A percentile compares a stretch with the other conserved stretches of the same genome.
Evolutionary conservation across 306 rosid genomes (phyloP).

Genomic region (Aeschynomene evenia): DNA sequence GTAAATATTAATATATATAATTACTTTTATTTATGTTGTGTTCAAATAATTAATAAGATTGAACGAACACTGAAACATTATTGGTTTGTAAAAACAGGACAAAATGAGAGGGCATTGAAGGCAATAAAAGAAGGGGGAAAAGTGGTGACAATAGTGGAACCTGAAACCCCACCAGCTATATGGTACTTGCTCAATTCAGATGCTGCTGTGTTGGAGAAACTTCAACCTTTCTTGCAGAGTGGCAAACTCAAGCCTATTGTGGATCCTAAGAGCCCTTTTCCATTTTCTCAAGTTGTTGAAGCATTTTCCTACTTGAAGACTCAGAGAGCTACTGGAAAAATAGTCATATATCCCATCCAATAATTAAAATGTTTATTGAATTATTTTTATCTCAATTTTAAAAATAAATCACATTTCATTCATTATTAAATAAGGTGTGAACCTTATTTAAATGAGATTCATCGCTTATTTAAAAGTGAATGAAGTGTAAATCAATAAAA

Average conservation of each 20-base stretch:
- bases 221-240: slow-evolving; percentile 49
- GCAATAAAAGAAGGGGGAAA: slow-evolving; percentile 53
- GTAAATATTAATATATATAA: no score
- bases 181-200: slow-evolving; percentile 32
- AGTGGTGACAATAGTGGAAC: slow-evolving; percentile 35
- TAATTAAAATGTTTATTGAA: no score
- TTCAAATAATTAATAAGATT: no score
- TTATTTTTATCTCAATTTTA: no score
- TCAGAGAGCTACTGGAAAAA: slow-evolving; percentile 51
- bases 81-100: slow-evolving; percentile 26
- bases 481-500: no score
- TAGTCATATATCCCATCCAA: slow-evolving; percentile 54
- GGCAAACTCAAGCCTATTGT: slow-evolving; percentile 61
- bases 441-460: no score
- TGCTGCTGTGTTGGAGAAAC: slow-evolving; percentile 45
- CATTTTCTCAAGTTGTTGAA: slow-evolving; percentile 47
- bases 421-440: no score
- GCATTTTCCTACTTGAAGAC: slow-evolving; percentile 57
- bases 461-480: no score
- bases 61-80: neutral
- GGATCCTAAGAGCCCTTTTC: slow-evolving; percentile 57
- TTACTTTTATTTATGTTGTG: no score
- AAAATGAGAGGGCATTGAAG: slow-evolving; percentile 40
- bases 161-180: slow-evolving; percentile 23
- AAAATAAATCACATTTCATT: no score